phyloP scores from a whole-genome alignment of 1,284 basidiomycete genomes.

The Irpex sp. region DNA sequence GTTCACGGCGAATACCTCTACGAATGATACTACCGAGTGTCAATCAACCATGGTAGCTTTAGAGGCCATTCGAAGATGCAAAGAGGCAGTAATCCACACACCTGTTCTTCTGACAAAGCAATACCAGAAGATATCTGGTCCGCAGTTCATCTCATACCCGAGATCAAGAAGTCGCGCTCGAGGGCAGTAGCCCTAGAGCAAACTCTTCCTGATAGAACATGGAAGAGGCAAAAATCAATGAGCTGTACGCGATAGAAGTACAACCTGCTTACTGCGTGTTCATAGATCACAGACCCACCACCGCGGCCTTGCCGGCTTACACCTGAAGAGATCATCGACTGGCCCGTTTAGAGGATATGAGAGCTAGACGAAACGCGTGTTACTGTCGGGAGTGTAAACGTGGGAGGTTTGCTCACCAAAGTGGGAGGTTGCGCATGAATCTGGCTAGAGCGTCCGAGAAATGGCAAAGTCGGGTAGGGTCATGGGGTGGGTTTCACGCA shows the following conservation, averaged over 20 bases:
- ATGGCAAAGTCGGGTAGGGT: neutral
- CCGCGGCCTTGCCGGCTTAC: neutral
- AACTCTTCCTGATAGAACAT: neutral
- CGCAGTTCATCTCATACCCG: neutral
- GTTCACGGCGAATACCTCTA: neutral
- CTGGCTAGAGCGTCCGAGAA: neutral
- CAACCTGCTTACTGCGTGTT: neutral
- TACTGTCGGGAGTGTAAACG: neutral
- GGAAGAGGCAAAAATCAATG: neutral
- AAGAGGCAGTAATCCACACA: neutral
- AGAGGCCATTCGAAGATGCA: neutral
- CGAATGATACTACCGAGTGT: neutral
- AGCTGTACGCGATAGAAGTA: neutral
- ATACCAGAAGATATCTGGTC: neutral
- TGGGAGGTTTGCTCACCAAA: conserved; percentile 2
- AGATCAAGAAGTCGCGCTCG: neutral
- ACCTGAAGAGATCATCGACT: neutral
- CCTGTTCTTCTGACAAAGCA: neutral
- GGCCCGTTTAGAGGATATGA: neutral
- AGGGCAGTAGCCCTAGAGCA: neutral
- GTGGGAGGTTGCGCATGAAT: neutral
- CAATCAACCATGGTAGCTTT: neutral
- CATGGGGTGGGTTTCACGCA: neutral
- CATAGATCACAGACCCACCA: neutral
- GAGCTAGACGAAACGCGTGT: neutral